phyloP scores from a whole-genome alignment of 441 rosid genomes.

The California macrophylla region DNA sequence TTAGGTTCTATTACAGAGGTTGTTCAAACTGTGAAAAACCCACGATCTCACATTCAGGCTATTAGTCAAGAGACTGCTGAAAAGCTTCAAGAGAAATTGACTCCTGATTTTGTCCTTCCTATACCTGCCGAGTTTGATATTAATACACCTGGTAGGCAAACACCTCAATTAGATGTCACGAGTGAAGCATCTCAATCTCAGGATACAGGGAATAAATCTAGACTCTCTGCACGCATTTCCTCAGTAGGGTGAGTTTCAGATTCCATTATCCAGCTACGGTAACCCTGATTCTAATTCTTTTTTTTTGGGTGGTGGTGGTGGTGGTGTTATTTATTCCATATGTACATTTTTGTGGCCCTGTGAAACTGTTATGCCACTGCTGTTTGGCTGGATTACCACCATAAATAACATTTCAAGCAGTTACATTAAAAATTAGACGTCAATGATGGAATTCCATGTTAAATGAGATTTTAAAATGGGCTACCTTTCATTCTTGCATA shows the following conservation, averaged over 20 bases:
- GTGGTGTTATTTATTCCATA: background rate
- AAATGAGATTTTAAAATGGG: background rate
- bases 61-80: conserved; percentile 42
- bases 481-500: background rate
- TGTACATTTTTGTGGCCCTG: background rate
- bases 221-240: conserved; percentile 60
- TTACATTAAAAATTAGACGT: background rate
- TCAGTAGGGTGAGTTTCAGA: conserved; percentile 50
- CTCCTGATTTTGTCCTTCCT: conserved; percentile 30
- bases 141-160: conserved; percentile 32
- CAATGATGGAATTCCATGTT: background rate
- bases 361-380: background rate
- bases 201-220: conserved; percentile 56
- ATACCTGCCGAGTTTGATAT: conserved; percentile 23
- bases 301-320: background rate
- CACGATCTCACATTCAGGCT: conserved; percentile 62
- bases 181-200: conserved; percentile 28
- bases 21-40: conserved; percentile 72
- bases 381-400: background rate
- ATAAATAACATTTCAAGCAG: too few relatives aligned
- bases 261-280: background rate
- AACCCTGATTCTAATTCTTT: background rate
- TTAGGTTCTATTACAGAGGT: conserved; percentile 69
- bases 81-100: conserved; percentile 47
- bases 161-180: conserved; percentile 17